Percentiles rank a stretch among this genome's conserved stretches.
Conservation (phyloP, 2,329 filamentous ascomycete genomes). For the Fusarium paranaense region DNA sequence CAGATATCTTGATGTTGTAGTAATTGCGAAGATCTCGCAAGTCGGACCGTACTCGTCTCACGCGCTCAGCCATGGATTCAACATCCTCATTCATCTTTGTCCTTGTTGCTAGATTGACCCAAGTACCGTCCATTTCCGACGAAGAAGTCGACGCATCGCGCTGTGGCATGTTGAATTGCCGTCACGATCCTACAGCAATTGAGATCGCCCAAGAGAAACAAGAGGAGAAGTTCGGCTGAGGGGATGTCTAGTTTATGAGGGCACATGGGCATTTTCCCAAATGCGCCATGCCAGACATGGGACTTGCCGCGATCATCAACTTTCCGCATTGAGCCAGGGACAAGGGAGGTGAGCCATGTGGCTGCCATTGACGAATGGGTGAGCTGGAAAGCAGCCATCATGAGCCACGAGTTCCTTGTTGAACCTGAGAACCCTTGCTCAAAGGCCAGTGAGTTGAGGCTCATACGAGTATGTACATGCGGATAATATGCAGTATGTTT, state of each 20-base stretch:
- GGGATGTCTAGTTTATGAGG: conserved; percentile 17
- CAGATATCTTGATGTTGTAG: conserved; percentile 61
- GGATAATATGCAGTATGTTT: neutral
- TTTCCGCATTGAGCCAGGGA: neutral
- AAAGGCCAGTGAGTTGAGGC: neutral
- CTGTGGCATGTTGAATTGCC: conserved; percentile 6
- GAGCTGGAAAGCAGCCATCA: neutral
- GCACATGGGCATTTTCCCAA: conserved; percentile 3
- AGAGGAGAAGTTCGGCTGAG: conserved; percentile 5
- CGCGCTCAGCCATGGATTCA: conserved; percentile 55
- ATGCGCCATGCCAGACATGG: conserved; percentile 4
- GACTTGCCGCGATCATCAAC: conserved; percentile 11
- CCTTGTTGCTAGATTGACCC: conserved; percentile 7
- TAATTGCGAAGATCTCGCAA: conserved; percentile 59
- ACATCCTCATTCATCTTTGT: neutral
- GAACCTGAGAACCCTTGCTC: neutral
- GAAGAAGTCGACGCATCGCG: conserved; percentile 4
- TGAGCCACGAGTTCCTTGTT: neutral
- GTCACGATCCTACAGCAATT: neutral
- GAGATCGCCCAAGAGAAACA: neutral
- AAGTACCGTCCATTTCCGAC: conserved; percentile 18
- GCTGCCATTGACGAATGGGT: neutral
- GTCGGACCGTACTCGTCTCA: conserved; percentile 59
- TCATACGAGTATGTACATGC: neutral
- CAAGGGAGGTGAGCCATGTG: neutral